phyloP scores from a whole-genome alignment of 176 grass and related monocot species.

The Cenchrus fungigraminus region DNA sequence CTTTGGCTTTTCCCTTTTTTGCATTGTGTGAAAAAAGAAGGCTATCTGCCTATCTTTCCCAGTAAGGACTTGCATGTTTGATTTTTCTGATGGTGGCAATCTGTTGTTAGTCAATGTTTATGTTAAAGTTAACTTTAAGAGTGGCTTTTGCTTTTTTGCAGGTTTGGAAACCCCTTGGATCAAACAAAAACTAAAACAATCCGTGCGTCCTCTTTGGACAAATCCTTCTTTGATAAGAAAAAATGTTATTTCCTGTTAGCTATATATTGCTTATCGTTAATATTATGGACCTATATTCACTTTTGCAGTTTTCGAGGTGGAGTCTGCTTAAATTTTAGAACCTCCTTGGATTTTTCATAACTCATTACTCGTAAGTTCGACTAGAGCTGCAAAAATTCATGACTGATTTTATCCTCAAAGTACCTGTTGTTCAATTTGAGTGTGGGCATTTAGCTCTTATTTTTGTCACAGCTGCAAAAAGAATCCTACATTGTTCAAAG shows the following conservation, averaged over 20 bases:
- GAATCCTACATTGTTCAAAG: conserved; percentile 32
- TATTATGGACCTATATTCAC: not conserved
- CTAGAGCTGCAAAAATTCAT: conserved; percentile 23
- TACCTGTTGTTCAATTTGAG: conserved; percentile 1
- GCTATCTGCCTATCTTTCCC: conserved; percentile 15
- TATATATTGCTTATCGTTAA: not conserved
- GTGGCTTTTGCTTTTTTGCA: conserved; percentile 39
- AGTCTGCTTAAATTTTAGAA: conserved; percentile 18
- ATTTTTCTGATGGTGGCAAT: conserved; percentile 35
- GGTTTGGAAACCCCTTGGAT: conserved; percentile 39
- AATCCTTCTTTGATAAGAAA: conserved; percentile 20
- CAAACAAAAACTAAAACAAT: conserved; percentile 35
- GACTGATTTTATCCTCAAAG: not conserved
- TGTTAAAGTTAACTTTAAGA: conserved; percentile 42
- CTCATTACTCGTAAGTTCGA: not conserved
- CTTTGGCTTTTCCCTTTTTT: conserved; percentile 23
- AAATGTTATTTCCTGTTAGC: not conserved
- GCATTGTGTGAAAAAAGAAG: conserved; percentile 31
- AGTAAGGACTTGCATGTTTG: conserved; percentile 9
- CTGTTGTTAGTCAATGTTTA: conserved; percentile 5
- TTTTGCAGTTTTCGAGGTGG: not conserved
- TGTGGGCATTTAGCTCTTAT: conserved; percentile 33
- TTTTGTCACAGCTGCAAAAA: conserved; percentile 27
- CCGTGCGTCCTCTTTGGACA: conserved; percentile 14
- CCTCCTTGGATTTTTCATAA: not conserved